Percentiles rank a stretch among this genome's conserved stretches.
phyloP scores from a whole-genome alignment of 495 filamentous ascomycete species.

The Daldinia childiae region DNA sequence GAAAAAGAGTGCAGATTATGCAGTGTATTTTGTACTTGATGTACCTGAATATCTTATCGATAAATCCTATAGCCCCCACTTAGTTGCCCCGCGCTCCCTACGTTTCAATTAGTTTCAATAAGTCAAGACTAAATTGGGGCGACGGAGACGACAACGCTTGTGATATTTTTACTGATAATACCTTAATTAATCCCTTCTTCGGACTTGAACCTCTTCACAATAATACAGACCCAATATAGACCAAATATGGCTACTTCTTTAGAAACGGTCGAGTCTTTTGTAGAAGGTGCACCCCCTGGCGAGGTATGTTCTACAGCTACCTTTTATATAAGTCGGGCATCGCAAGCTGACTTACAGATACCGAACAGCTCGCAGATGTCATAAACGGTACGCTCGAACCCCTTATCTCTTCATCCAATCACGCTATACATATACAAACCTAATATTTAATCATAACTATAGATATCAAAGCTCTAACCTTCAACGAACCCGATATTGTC shows the following conservation, averaged over 20 bases:
- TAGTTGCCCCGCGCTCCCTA: constrained; percentile 3
- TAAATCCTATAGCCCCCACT: neutral
- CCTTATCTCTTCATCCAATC: neutral
- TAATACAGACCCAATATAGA: constrained; percentile 28
- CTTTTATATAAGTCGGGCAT: constrained; percentile 11
- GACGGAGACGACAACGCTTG: neutral
- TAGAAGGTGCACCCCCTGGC: constrained; percentile 94
- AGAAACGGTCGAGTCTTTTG: constrained; percentile 82
- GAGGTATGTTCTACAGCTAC: constrained; percentile 71
- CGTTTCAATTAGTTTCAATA: constrained; percentile 1
- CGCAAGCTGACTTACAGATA: constrained; percentile 22
- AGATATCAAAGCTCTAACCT: constrained; percentile 91
- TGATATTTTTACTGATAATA: neutral
- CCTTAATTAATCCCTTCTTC: neutral
- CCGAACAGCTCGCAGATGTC: constrained; percentile 81
- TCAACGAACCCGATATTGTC: constrained; percentile 72
- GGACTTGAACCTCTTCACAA: neutral
- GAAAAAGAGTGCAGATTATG: no score
- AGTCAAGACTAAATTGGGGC: constrained; percentile 2
- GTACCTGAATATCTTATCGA: neutral
- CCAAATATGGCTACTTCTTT: constrained; percentile 53
- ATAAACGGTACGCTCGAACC: constrained; percentile 72
- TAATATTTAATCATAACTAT: constrained; percentile 13
- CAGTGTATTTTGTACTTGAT: neutral
- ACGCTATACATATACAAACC: neutral